Evolutionary conservation across 768 basidiomycete genomes (phyloP).

Genomic region (Termitomyces sp.): DNA sequence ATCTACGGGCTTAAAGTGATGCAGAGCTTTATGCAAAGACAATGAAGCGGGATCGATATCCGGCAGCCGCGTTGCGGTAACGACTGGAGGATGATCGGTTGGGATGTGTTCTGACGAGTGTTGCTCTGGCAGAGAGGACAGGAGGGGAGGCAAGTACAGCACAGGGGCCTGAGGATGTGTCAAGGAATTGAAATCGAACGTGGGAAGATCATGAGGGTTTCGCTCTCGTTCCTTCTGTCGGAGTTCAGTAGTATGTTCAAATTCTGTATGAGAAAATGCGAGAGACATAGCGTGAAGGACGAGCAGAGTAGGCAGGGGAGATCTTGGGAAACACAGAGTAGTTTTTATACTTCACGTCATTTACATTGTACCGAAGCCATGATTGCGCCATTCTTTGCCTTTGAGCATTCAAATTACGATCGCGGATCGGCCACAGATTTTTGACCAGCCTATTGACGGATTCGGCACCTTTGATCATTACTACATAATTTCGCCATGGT

Average conservation of each 20-base stretch:
- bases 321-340: background rate
- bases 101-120: conserved; percentile 27
- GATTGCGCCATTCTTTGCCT: conserved; percentile 20
- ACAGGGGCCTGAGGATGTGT: conserved; percentile 44
- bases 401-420: conserved; percentile 12
- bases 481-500: background rate
- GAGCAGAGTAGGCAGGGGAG: background rate
- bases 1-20: conserved; percentile 63
- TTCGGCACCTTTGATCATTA: background rate
- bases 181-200: conserved; percentile 38
- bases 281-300: conserved; percentile 20
- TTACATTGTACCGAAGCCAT: background rate
- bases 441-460: background rate
- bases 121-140: conserved; percentile 67
- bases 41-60: conserved; percentile 83
- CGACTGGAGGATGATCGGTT: conserved; percentile 38
- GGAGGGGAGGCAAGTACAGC: conserved; percentile 80
- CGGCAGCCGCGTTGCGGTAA: conserved; percentile 76
- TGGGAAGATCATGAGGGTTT: conserved; percentile 57
- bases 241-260: conserved; percentile 25
- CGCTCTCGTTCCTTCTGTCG: conserved; percentile 17
- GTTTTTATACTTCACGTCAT: background rate
- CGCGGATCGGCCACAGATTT: background rate
- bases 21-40: conserved; percentile 82
- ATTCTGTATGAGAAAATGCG: conserved; percentile 27